Conservation (phyloP, 352 stramenopile genomes). For the Phytophthora aleatoria region DNA sequence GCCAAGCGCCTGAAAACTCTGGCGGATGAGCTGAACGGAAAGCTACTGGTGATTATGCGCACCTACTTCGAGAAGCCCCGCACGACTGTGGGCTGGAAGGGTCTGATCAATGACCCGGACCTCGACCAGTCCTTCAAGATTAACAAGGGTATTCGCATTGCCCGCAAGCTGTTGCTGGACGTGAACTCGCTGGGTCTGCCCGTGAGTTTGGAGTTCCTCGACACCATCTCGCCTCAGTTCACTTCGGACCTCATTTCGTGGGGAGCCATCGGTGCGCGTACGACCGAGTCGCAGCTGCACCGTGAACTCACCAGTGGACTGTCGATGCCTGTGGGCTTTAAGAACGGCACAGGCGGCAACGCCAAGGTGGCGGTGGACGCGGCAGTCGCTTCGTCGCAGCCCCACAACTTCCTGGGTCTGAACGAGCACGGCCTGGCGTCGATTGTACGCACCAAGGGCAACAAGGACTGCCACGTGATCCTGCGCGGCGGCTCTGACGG, state of each 20-base stretch:
- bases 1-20: constrained; percentile 62
- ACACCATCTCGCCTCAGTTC: constrained; percentile 86
- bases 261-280: constrained; percentile 84
- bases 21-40: constrained; percentile 55
- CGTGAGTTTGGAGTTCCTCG: constrained; percentile 80
- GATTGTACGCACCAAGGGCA: constrained; percentile 87
- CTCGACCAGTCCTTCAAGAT: constrained; percentile 87
- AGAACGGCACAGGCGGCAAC: constrained; percentile 84
- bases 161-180: constrained; percentile 83
- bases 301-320: constrained; percentile 80
- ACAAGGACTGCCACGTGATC: constrained; percentile 87
- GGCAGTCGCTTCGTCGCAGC: constrained; percentile 62
- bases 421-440: constrained; percentile 83
- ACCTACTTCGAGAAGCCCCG: constrained; percentile 90
- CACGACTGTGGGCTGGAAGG: constrained; percentile 87
- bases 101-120: constrained; percentile 87
- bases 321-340: constrained; percentile 87
- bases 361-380: constrained; percentile 86
- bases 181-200: constrained; percentile 81
- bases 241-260: constrained; percentile 79
- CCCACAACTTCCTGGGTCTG: constrained; percentile 84
- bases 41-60: constrained; percentile 86
- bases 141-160: constrained; percentile 87
- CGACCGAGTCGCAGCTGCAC: constrained; percentile 85
- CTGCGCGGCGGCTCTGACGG: constrained; percentile 72